These are phyloP conservation scores for Rhizopogon vinicolor DNA, from an alignment of 768 basidiomycete genomes.

Conservation along the genomic window DNA sequence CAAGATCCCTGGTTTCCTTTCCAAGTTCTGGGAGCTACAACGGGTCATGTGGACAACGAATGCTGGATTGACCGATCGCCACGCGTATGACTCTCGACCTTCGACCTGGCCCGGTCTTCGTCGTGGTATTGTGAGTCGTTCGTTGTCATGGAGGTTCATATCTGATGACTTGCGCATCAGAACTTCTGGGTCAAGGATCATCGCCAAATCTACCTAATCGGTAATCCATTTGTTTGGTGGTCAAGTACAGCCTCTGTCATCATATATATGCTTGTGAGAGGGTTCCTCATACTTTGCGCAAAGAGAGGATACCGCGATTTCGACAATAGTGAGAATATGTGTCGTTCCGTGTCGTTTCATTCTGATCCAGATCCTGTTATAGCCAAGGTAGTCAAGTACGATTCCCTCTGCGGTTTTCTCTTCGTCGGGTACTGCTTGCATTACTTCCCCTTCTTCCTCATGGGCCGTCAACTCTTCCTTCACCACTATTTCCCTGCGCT, in stretches of 20 bases:
- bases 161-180: conserved; percentile 33
- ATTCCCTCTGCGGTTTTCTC: conserved; percentile 85
- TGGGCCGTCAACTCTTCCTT: conserved; percentile 94
- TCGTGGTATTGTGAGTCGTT: conserved; percentile 81
- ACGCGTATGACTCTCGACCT: conserved; percentile 94
- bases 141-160: background rate
- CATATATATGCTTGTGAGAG: conserved; percentile 65
- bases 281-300: conserved; percentile 78
- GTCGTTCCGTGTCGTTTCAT: conserved; percentile 1
- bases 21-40: conserved; percentile 90
- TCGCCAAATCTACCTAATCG: conserved; percentile 90
- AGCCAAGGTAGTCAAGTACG: conserved; percentile 93
- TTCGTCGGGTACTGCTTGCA: conserved; percentile 90
- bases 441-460: conserved; percentile 96
- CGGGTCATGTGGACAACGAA: conserved; percentile 97
- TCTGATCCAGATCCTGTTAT: conserved; percentile 3
- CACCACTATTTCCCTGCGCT: conserved; percentile 98
- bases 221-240: conserved; percentile 95
- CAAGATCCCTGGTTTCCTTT: conserved; percentile 78
- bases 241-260: conserved; percentile 67
- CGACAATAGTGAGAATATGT: conserved; percentile 66
- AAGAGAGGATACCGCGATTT: conserved; percentile 93
- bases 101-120: conserved; percentile 84
- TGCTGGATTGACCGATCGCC: conserved; percentile 91
- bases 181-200: conserved; percentile 99